These are phyloP conservation scores for Phytophthora hibernalis DNA, from an alignment of 352 stramenopile genomes.

Conservation along the genomic window DNA sequence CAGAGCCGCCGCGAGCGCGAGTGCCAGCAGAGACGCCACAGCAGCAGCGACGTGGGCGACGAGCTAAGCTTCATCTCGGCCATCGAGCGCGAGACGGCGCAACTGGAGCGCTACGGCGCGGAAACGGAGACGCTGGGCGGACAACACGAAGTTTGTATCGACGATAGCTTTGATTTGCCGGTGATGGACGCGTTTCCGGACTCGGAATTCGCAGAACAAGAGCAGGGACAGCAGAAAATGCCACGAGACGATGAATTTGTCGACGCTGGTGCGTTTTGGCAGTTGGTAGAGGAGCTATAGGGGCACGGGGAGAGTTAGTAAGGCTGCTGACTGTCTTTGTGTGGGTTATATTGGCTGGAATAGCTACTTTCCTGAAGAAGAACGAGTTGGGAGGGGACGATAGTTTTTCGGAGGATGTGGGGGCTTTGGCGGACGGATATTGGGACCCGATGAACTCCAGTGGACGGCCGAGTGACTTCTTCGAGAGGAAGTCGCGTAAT, in stretches of 20 bases:
- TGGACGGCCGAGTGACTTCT: slow-evolving; percentile 71
- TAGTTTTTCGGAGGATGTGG: slow-evolving; percentile 52
- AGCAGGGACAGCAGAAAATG: slow-evolving; percentile 16
- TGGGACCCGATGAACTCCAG: slow-evolving; percentile 44
- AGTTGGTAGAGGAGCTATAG: background rate
- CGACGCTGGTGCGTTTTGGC: slow-evolving; percentile 61
- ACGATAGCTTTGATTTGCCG: slow-evolving; percentile 49
- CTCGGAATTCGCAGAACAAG: slow-evolving; percentile 5
- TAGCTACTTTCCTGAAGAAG: slow-evolving; percentile 55
- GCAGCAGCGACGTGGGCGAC: slow-evolving; percentile 31
- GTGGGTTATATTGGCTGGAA: too few species aligned
- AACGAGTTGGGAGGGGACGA: slow-evolving; percentile 55
- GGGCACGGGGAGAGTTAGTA: background rate
- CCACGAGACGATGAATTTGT: slow-evolving; percentile 70
- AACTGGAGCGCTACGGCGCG: slow-evolving; percentile 10
- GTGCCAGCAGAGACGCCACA: slow-evolving; percentile 20
- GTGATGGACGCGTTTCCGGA: slow-evolving; percentile 40
- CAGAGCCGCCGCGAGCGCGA: slow-evolving; percentile 42
- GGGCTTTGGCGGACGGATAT: slow-evolving; percentile 19
- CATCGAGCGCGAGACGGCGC: slow-evolving; percentile 31
- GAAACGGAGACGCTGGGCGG: background rate
- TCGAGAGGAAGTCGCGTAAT: slow-evolving; percentile 75
- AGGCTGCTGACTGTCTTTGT: slow-evolving; percentile 8
- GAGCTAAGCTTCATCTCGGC: slow-evolving; percentile 43
- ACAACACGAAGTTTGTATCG: background rate